Base-by-base conservation (phyloP, 73 alveolate genomes). In the Strombidium stylifer region DNA sequence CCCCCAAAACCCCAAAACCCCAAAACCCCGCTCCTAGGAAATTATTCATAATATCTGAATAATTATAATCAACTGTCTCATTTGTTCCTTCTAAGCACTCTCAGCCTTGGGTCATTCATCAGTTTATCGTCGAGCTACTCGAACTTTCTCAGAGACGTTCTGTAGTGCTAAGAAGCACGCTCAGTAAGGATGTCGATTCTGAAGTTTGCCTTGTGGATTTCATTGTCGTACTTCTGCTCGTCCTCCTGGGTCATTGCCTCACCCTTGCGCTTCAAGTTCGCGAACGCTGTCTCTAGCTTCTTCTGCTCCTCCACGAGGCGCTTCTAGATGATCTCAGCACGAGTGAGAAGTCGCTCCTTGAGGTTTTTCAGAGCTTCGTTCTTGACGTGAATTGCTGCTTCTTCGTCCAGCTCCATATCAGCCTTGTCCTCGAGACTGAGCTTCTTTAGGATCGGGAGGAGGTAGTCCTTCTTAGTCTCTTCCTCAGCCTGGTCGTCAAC, bases 251-350 rank as follows among this genome's bases (percentile, higher is more conserved):
- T 69, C 10, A 60, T 40, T 36, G 51, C 25, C 4, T 77, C 90
- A 15, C 90, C 90, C 50, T 69, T 77, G 11, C 78, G 53, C 68
- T 66, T 77, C 27, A 57, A 28, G 47, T 70, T 46, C 3, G 66
- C 58, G 69, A 60, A 66, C 8, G 89, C 90, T 20, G 67, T 37
- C 36, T 87, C 92, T 34, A 87, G 80, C 24, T 48, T 53, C 64
- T 73, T 73, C 23, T 85, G 85, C 76, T 82, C 89, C 10, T 75
- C 93, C 54, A 84, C 96, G 11, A 87, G 71, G 21, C 92, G 67
- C 52, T 80, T 87, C 40, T 82, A 59, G 23, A 87, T 87, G 30
- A 87, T 87, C 20, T 74, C 93, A 19, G 93, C 96, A 47, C 96
- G 74, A n/a, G 85, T 57, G 51, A 87, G 51, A 19, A 87, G 68